Percentiles rank a stretch among this genome's conserved stretches.
Evolutionary conservation across 441 rosid species (phyloP).

Genomic region (Pelargonium australe): DNA sequence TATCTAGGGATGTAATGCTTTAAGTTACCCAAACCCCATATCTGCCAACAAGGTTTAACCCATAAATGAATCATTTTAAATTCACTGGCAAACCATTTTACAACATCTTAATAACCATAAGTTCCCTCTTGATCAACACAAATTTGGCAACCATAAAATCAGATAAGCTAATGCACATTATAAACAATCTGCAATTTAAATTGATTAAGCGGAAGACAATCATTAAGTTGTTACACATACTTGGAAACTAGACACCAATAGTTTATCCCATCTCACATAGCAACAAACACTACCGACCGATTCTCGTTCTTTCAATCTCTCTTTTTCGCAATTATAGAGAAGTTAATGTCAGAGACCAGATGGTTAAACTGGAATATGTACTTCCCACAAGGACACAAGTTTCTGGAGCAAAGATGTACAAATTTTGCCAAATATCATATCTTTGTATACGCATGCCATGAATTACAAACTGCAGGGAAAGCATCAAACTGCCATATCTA

Average conservation of each 20-base stretch:
- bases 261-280: conserved; percentile 2
- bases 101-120: background rate
- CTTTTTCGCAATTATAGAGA: background rate
- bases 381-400: background rate
- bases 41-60: conserved; percentile 1
- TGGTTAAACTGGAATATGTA: background rate
- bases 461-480: conserved; percentile 3
- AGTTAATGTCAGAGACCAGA: conserved; percentile 3
- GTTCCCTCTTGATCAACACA: background rate
- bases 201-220: background rate
- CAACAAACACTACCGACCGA: background rate
- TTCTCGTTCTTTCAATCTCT: background rate
- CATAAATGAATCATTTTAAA: background rate
- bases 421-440: background rate
- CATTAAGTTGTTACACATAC: background rate
- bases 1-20: background rate
- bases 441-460: background rate
- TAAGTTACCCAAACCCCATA: conserved; percentile 1
- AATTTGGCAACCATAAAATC: background rate
- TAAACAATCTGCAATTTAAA: background rate
- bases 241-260: background rate
- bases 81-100: background rate
- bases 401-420: background rate
- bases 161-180: background rate
- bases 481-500: background rate